These are phyloP conservation scores for Gossypium davidsonii DNA, from an alignment of 441 rosid genomes.

Conservation along the genomic window DNA sequence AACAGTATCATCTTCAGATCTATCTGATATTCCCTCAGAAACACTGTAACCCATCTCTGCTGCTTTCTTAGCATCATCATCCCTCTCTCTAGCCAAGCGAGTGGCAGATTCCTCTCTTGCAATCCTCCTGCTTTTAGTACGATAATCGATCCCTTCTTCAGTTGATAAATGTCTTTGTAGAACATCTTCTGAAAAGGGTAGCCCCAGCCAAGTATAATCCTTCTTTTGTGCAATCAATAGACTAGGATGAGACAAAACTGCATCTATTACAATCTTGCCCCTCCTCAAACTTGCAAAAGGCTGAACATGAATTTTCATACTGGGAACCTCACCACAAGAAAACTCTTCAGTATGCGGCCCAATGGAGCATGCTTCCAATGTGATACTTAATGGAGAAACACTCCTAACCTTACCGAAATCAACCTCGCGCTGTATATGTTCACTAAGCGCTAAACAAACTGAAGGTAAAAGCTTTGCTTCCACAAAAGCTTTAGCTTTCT, in stretches of 20 bases:
- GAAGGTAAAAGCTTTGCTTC: slow-evolving; percentile 88
- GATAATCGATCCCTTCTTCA: slow-evolving; percentile 95
- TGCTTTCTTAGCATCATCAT: slow-evolving; percentile 67
- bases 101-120: slow-evolving; percentile 73
- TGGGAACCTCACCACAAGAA: slow-evolving; percentile 85
- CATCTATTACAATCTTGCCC: slow-evolving; percentile 90
- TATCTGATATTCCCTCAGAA: slow-evolving; percentile 39
- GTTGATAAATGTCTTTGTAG: slow-evolving; percentile 56
- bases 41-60: slow-evolving; percentile 73
- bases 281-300: slow-evolving; percentile 93
- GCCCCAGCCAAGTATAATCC: slow-evolving; percentile 90
- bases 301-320: slow-evolving; percentile 66
- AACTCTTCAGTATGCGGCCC: slow-evolving; percentile 87
- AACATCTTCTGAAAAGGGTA: slow-evolving; percentile 61
- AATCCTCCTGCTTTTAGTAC: slow-evolving; percentile 77
- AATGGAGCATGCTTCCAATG: slow-evolving; percentile 75
- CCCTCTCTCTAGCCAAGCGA: slow-evolving; percentile 59
- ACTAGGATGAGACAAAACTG: slow-evolving; percentile 68
- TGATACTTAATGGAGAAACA: slow-evolving; percentile 79
- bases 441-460: slow-evolving; percentile 72
- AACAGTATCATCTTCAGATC: slow-evolving; percentile 33
- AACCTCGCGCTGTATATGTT: slow-evolving; percentile 76
- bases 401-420: slow-evolving; percentile 80
- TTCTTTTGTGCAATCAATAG: slow-evolving; percentile 74
- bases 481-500: slow-evolving; percentile 58